Conservation (phyloP, 2,329 filamentous ascomycete genomes). For the Pestalotiopsis sp. region DNA sequence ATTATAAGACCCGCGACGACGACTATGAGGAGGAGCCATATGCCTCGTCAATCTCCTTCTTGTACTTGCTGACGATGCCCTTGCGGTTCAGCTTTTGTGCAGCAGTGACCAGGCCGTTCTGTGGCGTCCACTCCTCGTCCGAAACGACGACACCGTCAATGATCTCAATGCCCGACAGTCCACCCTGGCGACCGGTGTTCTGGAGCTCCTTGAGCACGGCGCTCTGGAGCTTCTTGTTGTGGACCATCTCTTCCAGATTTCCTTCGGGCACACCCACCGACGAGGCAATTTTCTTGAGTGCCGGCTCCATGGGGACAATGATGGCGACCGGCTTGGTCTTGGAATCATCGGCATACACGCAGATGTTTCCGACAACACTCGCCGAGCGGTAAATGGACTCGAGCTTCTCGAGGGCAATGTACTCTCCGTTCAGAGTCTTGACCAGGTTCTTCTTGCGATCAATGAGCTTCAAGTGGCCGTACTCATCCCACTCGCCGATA, state of each 20-base stretch:
- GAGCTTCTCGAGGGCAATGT: constrained; percentile 79
- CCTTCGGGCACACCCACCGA: constrained; percentile 55
- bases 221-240: constrained; percentile 66
- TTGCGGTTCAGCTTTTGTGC: constrained; percentile 75
- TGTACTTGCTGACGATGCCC: constrained; percentile 64
- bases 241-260: constrained; percentile 67
- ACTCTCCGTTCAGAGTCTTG: constrained; percentile 81
- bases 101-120: constrained; percentile 69
- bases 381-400: constrained; percentile 57
- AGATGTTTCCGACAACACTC: constrained; percentile 56
- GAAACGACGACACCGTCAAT: constrained; percentile 72
- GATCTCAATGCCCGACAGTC: constrained; percentile 68
- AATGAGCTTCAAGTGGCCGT: constrained; percentile 76
- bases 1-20: background rate
- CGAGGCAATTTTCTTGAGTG: constrained; percentile 55
- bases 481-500: constrained; percentile 75
- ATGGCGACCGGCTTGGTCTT: constrained; percentile 59
- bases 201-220: constrained; percentile 69
- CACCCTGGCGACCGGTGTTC: constrained; percentile 60
- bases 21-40: constrained; percentile 44
- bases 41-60: constrained; percentile 63
- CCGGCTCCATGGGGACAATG: constrained; percentile 58
- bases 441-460: constrained; percentile 90
- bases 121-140: constrained; percentile 76
- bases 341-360: constrained; percentile 54